Conservation (phyloP, 1,139 yeast genomes). For the Wickerhamiella infanticola region DNA sequence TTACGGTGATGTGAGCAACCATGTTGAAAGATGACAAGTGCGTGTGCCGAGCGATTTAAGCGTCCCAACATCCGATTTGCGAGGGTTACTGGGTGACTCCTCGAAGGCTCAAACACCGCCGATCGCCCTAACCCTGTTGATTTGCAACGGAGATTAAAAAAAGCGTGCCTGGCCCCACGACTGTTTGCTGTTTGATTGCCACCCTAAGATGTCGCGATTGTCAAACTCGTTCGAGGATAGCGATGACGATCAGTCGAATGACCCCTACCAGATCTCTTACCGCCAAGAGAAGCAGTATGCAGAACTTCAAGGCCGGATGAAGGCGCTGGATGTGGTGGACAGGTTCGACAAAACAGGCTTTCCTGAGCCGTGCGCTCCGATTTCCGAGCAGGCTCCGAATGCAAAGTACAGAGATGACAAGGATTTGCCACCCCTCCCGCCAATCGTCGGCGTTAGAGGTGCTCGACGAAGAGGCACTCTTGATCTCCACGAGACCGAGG, state of each 20-base stretch:
- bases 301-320: conserved; percentile 55
- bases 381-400: not conserved
- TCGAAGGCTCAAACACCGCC: not conserved
- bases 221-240: conserved; percentile 3
- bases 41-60: not conserved
- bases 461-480: conserved; percentile 10
- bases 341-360: not conserved
- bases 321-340: conserved; percentile 31
- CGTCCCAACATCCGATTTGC: too few species aligned
- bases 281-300: conserved; percentile 52
- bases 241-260: conserved; percentile 9
- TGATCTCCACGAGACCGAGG: conserved; percentile 27
- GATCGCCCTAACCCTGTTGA: too few species aligned
- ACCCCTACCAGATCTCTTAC: conserved; percentile 27
- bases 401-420: conserved; percentile 9
- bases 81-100: not conserved
- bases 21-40: conserved; percentile 5
- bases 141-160: too few species aligned
- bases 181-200: too few species aligned
- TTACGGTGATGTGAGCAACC: conserved; percentile 12
- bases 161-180: too few species aligned
- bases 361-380: not conserved
- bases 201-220: not conserved
- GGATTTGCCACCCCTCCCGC: conserved; percentile 11
- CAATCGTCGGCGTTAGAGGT: not conserved